Percentiles rank a stretch among this genome's conserved stretches.
Conservation (phyloP, 2,329 filamentous ascomycete genomes). For the Paecilomyces sp. region DNA sequence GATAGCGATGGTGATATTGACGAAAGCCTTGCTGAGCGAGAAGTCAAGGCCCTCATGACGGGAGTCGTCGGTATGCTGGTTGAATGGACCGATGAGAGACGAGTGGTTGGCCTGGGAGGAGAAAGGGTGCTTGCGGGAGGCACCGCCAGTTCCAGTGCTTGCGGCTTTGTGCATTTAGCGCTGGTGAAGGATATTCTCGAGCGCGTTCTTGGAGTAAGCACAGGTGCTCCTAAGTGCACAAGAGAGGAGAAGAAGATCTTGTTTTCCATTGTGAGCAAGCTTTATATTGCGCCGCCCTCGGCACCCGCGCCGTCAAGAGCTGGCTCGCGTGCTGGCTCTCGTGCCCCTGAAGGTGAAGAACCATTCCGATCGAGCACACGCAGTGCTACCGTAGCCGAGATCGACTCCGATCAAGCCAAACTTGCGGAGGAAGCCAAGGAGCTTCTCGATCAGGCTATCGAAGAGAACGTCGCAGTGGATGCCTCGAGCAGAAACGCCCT, state of each 20-base stretch:
- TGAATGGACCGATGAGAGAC: slow-evolving; percentile 92
- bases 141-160: slow-evolving; percentile 50
- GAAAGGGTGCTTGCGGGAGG: slow-evolving; percentile 36
- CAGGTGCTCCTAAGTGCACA: slow-evolving; percentile 25
- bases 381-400: slow-evolving; percentile 31
- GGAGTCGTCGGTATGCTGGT: slow-evolving; percentile 73
- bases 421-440: slow-evolving; percentile 50
- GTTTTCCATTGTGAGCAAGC: slow-evolving; percentile 70
- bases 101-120: slow-evolving; percentile 58
- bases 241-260: slow-evolving; percentile 80
- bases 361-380: slow-evolving; percentile 23
- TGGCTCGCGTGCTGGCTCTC: slow-evolving; percentile 7
- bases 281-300: slow-evolving; percentile 65
- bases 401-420: slow-evolving; percentile 45
- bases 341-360: slow-evolving; percentile 21
- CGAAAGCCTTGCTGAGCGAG: slow-evolving; percentile 65
- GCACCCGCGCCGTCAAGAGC: slow-evolving; percentile 44
- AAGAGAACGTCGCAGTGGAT: slow-evolving; percentile 35
- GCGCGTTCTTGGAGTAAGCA: slow-evolving; percentile 51
- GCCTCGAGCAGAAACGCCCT: slow-evolving; percentile 39
- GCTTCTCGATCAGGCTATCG: slow-evolving; percentile 50
- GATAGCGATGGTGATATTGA: slow-evolving; percentile 67
- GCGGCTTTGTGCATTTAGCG: slow-evolving; percentile 72
- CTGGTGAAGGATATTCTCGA: slow-evolving; percentile 73
- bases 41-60: slow-evolving; percentile 50